phyloP scores from a whole-genome alignment of 495 filamentous ascomycete species.

The Margaritispora aquatica region DNA sequence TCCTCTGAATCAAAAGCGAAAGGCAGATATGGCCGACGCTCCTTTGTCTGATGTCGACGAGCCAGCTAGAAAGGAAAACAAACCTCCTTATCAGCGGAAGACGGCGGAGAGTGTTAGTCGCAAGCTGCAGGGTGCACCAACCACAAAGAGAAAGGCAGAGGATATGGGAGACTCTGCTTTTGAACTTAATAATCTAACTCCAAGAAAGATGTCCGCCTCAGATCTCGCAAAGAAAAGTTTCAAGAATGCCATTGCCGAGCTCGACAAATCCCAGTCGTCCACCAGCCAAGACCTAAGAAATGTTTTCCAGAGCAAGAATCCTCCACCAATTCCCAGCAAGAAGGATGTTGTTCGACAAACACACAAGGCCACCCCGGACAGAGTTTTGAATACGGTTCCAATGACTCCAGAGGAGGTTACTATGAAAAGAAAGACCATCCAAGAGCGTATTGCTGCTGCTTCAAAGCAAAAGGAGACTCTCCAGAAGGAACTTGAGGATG shows the following conservation, averaged over 20 bases:
- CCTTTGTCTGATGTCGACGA: not conserved
- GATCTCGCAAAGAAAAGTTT: not conserved
- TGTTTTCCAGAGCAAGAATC: not conserved
- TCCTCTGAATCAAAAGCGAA: not conserved
- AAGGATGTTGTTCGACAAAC: not conserved
- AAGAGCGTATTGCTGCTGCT: not conserved
- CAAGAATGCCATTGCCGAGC: too few species aligned
- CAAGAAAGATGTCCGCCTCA: not conserved
- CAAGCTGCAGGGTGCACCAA: not conserved
- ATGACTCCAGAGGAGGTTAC: not conserved
- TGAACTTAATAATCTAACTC: not conserved
- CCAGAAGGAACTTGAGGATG: not conserved
- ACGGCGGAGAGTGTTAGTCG: not conserved
- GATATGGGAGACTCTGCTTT: not conserved
- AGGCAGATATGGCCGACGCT: not conserved
- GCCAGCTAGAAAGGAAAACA: not conserved
- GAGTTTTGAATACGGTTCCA: too few species aligned
- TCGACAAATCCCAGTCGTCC: not conserved
- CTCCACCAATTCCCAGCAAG: not conserved
- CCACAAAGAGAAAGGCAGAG: slow-evolving; percentile 7
- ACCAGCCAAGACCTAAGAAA: not conserved
- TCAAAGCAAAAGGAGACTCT: not conserved
- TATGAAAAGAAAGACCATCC: not conserved
- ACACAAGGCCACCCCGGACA: not conserved
- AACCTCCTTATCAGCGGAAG: not conserved